Evolutionary conservation across 164 flowering plant species (phyloP), one percentile per base, ranked within the genome.

Genomic region (Magnolia sinica): DNA sequence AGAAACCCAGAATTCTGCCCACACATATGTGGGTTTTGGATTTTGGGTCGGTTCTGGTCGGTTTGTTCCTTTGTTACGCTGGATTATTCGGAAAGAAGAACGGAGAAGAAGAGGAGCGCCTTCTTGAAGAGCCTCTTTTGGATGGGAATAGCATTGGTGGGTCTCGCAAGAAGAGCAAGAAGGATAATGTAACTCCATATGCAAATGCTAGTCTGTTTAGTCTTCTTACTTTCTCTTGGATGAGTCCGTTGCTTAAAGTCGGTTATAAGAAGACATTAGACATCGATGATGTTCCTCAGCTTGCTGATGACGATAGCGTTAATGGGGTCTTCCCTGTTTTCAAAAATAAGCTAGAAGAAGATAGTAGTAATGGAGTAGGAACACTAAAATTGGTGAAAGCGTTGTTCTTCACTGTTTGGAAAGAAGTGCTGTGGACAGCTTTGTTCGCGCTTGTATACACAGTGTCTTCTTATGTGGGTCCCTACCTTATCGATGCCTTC

Each of bases 401-500:
- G 18, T 74, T 92, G 80, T 0, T 92, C 76, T 78, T 73, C 49
- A 75, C 86, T 1, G 82, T 78, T 0, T 82, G 89, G 91, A 81
- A 52, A 72, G 91, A 90, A 29, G 79, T 85, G 65, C 31, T 79
- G 1, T 74, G 72, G 74, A 83, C 94, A 2, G 91, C 81, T 16
- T n/a, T 90, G 1, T 77, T 82, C 5, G 83, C 82, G 3, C 63
- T 88, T n/a, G 1, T 85, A 7, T 73, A 83, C 72, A 83, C 92
- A 3, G 16, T 85, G 23, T 86, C 93, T 52, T 77, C 88, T 27
- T 91, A 88, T 78, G 93, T 90, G 24, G 96, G 98, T 37, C 98
- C 98, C 0, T 90, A 82, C 78, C 89, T 93, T 19, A 91, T 93
- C 52, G 91, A 88, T 71, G 74, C 83, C 29, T 83, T 92, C 66